These are phyloP conservation scores for Anethum foeniculum DNA, from an alignment of 140 eudicot species.

Conservation along the genomic window DNA sequence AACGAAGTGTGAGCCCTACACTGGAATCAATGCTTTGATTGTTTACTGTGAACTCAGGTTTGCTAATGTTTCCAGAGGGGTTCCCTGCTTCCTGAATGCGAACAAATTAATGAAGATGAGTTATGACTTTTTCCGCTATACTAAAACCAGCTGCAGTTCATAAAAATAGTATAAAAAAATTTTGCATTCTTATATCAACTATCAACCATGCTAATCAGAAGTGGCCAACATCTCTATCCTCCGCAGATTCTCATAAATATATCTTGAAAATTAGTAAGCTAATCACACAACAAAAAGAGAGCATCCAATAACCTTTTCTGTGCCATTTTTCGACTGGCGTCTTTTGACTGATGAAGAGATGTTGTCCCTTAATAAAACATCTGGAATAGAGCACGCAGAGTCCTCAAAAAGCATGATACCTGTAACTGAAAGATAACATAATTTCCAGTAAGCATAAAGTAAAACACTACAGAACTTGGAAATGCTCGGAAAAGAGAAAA, in stretches of 20 bases:
- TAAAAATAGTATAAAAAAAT: not conserved
- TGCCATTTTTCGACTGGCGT: constrained; percentile 10
- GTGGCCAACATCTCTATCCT: not conserved
- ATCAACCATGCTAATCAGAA: not conserved
- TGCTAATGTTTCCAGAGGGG: not conserved
- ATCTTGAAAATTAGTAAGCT: too few relatives aligned
- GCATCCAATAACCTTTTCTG: constrained; percentile 26
- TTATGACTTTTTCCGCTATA: not conserved
- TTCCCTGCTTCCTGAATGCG: not conserved
- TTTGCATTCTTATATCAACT: not conserved
- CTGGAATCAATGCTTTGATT: not conserved
- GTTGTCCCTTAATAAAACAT: constrained; percentile 1
- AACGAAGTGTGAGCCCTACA: not conserved
- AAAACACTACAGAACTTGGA: not conserved
- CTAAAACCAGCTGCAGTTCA: not conserved
- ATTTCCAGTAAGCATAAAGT: not conserved
- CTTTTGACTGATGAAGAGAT: constrained; percentile 5
- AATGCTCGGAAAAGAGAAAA: not conserved
- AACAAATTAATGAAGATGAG: not conserved
- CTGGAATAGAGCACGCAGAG: constrained; percentile 21
- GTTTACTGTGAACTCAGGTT: not conserved
- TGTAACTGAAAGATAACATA: constrained; percentile 5
- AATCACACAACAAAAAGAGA: constrained; percentile 1
- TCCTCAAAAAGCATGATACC: constrained; percentile 23
- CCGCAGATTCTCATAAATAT: not conserved